Conservation (phyloP, 805 yeast species). For the Saccharomyces jurei region DNA sequence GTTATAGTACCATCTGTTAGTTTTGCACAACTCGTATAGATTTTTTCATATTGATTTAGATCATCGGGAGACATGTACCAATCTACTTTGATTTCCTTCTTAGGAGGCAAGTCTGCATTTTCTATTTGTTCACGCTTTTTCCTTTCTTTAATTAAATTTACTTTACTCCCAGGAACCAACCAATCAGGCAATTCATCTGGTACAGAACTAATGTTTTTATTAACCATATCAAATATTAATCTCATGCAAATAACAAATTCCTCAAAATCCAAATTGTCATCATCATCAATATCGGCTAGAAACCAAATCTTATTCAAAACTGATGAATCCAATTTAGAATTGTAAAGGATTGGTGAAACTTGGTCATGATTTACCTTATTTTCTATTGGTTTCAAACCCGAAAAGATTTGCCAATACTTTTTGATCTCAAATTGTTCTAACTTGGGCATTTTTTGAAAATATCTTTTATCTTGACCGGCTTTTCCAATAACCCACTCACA, state of each 20-base stretch:
- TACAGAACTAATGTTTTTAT: conserved; percentile 51
- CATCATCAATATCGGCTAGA: conserved; percentile 84
- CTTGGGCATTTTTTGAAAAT: conserved; percentile 41
- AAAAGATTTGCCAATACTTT: conserved; percentile 96
- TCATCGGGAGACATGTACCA: conserved; percentile 96
- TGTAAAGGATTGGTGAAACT: conserved; percentile 78
- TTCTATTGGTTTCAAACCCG: conserved; percentile 73
- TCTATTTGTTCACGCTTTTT: conserved; percentile 42
- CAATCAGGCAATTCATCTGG: conserved; percentile 80
- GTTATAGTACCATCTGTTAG: conserved; percentile 79
- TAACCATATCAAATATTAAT: conserved; percentile 81
- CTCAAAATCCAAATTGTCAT: conserved; percentile 88
- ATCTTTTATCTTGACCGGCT: neutral
- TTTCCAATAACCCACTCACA: neutral
- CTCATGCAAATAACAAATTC: conserved; percentile 98
- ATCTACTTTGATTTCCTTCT: conserved; percentile 45
- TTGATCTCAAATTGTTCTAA: conserved; percentile 92
- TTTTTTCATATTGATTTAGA: conserved; percentile 64
- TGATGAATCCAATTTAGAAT: conserved; percentile 74
- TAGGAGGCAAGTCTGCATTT: conserved; percentile 18
- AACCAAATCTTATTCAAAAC: conserved; percentile 84
- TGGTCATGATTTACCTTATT: conserved; percentile 79
- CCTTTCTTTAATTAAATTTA: conserved; percentile 79
- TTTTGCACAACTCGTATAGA: conserved; percentile 45
- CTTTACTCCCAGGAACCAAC: conserved; percentile 86